Conservation (phyloP, 2,329 filamentous ascomycete species). For the Beauveria medogensis region DNA sequence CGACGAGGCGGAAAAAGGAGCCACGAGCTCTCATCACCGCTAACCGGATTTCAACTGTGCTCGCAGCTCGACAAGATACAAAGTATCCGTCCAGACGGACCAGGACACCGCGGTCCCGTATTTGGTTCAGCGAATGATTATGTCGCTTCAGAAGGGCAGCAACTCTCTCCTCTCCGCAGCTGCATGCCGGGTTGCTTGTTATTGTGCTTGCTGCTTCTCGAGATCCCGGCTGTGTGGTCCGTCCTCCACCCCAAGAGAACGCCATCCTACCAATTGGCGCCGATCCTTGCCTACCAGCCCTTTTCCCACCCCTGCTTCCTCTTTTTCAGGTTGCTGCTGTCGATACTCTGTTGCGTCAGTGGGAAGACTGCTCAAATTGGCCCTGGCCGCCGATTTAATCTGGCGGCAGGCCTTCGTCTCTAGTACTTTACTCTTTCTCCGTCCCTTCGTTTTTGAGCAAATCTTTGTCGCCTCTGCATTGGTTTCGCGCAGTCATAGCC, state of each 20-base stretch:
- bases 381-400: neutral
- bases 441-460: neutral
- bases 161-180: too few relatives aligned
- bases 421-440: neutral
- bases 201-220: slow-evolving; percentile 1
- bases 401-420: neutral
- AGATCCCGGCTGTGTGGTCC: slow-evolving; percentile 8
- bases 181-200: neutral
- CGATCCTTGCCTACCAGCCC: slow-evolving; percentile 2
- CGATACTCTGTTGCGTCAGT: neutral
- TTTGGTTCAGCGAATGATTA: too few relatives aligned
- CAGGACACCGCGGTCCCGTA: too few relatives aligned
- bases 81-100: too few relatives aligned
- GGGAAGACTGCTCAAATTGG: slow-evolving; percentile 3
- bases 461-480: neutral
- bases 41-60: too few relatives aligned
- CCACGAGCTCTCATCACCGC: neutral
- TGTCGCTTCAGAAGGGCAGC: too few relatives aligned
- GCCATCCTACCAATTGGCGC: neutral
- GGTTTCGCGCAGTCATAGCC: neutral
- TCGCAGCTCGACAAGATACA: too few relatives aligned
- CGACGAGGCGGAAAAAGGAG: too few relatives aligned
- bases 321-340: neutral
- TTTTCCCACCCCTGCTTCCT: neutral
- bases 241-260: neutral